phyloP scores from a whole-genome alignment of 257 asterid genomes.

The Voacanga thouarsii region DNA sequence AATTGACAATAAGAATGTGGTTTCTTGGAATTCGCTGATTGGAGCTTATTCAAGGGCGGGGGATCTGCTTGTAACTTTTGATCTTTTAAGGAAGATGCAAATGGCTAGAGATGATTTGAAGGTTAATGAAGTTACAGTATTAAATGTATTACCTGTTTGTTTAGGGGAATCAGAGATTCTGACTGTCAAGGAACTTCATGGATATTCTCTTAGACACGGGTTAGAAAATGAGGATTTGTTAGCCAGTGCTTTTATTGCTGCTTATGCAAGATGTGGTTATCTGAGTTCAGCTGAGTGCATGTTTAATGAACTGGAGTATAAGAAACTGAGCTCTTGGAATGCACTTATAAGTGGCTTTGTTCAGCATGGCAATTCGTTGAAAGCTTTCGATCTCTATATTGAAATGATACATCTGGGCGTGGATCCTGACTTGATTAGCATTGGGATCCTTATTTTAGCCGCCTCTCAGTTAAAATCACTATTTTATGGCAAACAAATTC shows the following conservation, averaged over 20 bases:
- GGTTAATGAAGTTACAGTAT: conserved; percentile 28
- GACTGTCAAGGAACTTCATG: conserved; percentile 33
- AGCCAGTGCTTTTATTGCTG: conserved; percentile 28
- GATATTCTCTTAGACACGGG: conserved; percentile 26
- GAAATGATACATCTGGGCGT: conserved; percentile 26
- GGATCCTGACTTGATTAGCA: conserved; percentile 28
- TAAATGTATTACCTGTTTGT: conserved; percentile 28
- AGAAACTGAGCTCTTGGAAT: conserved; percentile 34
- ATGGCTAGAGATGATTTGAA: neutral
- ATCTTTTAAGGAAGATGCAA: conserved; percentile 28
- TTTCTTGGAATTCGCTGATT: conserved; percentile 38
- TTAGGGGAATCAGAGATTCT: conserved; percentile 21
- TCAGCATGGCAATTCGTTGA: conserved; percentile 17
- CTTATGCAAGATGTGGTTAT: conserved; percentile 31
- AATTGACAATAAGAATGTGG: conserved; percentile 24
- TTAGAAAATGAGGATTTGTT: conserved; percentile 18
- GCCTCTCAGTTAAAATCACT: conserved; percentile 20
- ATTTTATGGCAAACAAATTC: conserved; percentile 21
- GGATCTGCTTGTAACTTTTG: conserved; percentile 22
- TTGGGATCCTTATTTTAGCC: conserved; percentile 29
- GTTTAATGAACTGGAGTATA: conserved; percentile 17
- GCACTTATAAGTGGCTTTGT: conserved; percentile 28
- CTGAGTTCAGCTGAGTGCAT: conserved; percentile 21
- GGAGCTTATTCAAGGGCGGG: conserved; percentile 32
- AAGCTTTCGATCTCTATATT: conserved; percentile 17